A percentile compares a stretch with the other conserved stretches of the same genome.
Conservation (phyloP, 305 asterid species). For the Rubia balearica region DNA sequence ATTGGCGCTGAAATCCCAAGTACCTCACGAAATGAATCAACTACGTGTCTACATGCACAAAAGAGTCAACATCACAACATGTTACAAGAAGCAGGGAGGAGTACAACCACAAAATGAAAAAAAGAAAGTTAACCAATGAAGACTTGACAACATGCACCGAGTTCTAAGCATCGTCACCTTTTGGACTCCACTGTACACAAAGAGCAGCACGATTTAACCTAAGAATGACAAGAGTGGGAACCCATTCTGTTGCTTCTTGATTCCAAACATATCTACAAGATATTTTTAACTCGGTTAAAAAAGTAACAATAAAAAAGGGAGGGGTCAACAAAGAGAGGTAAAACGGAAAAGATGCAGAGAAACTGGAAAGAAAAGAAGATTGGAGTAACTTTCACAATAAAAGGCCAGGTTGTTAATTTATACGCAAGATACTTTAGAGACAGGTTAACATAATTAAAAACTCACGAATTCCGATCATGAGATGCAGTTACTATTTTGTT, state of each 20-base stretch:
- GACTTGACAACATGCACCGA: neutral
- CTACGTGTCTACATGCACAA: neutral
- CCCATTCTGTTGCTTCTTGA: constrained; percentile 77
- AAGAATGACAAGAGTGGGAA: constrained; percentile 95
- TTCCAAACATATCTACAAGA: constrained; percentile 81
- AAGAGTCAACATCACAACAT: neutral
- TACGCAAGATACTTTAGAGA: constrained; percentile 10
- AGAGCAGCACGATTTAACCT: constrained; percentile 98
- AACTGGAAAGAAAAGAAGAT: neutral
- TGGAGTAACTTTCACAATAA: neutral
- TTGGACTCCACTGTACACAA: constrained; percentile 99
- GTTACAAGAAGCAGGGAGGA: neutral
- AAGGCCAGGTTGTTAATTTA: neutral
- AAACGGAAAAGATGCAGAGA: neutral
- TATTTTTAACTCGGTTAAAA: neutral
- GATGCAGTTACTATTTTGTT: constrained; percentile 92
- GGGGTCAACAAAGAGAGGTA: neutral
- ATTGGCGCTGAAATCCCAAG: neutral
- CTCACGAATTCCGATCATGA: constrained; percentile 99
- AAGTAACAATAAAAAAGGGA: neutral
- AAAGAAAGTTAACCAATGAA: neutral
- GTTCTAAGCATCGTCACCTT: constrained; percentile 42
- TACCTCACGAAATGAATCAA: neutral
- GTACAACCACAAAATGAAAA: neutral
- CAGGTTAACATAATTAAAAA: constrained; percentile 22